Evolutionary conservation across 1,139 yeast species (phyloP).

Genomic region (Taphrina populina): DNA sequence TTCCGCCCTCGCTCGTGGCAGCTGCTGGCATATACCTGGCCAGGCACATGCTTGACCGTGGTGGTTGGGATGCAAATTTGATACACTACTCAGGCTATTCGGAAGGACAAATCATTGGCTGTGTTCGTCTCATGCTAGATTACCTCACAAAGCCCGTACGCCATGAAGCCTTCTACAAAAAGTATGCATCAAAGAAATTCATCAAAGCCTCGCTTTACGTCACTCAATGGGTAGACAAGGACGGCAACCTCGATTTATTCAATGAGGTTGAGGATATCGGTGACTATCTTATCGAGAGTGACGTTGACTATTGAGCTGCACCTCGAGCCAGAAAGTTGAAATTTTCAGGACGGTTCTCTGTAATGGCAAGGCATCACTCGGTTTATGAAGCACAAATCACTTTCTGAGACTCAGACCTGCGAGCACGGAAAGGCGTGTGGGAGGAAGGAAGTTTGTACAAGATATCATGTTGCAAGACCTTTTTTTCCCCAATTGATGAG

Average conservation of each 20-base stretch:
- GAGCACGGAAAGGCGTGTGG: no score
- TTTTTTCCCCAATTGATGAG: no score
- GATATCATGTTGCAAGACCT: no score
- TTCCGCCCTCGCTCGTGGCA: conserved; percentile 77
- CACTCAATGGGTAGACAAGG: conserved; percentile 36
- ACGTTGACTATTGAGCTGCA: conserved; percentile 27
- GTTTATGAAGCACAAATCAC: no score
- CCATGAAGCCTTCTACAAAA: conserved; percentile 91
- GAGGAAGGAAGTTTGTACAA: no score
- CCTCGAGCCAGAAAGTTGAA: no score
- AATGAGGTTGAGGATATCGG: conserved; percentile 17
- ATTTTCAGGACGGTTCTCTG: no score
- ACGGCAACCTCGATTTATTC: conserved; percentile 3
- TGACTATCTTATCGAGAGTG: conserved; percentile 11
- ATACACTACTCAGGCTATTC: conserved; percentile 89
- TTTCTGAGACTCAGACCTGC: no score
- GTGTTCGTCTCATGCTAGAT: conserved; percentile 71
- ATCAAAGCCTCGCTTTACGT: conserved; percentile 58
- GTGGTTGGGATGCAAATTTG: conserved; percentile 66
- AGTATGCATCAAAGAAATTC: conserved; percentile 85
- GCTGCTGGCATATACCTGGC: conserved; percentile 92
- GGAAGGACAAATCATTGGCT: conserved; percentile 66
- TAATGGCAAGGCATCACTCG: no score
- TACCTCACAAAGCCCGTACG: conserved; percentile 77
- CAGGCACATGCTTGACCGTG: conserved; percentile 69